Evolutionary conservation across 306 rosid genomes (phyloP), one percentile per base, ranked within the genome.

Genomic region (Vicia faba): DNA sequence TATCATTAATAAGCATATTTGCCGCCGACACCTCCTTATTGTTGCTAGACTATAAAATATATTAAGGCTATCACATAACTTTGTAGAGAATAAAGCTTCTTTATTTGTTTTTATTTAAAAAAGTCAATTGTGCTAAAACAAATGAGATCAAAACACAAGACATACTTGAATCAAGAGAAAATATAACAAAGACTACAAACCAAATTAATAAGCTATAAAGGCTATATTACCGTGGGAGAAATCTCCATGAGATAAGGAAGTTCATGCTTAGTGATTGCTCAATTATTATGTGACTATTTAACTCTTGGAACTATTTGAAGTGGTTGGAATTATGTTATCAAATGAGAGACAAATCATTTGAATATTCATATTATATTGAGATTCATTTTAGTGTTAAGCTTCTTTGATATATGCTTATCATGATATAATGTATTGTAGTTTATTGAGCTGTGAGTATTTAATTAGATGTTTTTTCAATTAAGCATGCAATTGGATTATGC

Each of bases 401-500:
- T 3, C 48, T 36, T 35, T 59, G 11, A 15, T 51, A 15, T 51
- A 53, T 53, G 8, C 23, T 51, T 51, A 51, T 59, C 38, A 14
- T 12, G 9, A 7, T 56, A 14, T 31, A 7, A 4, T 15, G 4
- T 33, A 16, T 8, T 15, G 8, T 59, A 58, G 25, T 35, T 60
- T 38, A 35, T 60, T 59, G 29, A 60, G 64, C 14, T 35, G 6
- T 33, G 45, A 15, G 44, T 14, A 33, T 56, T 10, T 59, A 39
- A 14, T 38, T 11, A 51, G 10, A 23, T 49, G 2, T 18, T 49
- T 19, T 35, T 60, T 61, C 2, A 54, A 12, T 25, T 25, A 54
- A 54, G 35, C 16, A 54, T 54, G 60, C 60, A 54, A 54, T 54
- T 54, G 60, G 60, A 25, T 54, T 38, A 61, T 61, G 50, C 29